Evolutionary conservation across 2,329 filamentous ascomycete genomes (phyloP).

Genomic region (Emergomyces orientalis): DNA sequence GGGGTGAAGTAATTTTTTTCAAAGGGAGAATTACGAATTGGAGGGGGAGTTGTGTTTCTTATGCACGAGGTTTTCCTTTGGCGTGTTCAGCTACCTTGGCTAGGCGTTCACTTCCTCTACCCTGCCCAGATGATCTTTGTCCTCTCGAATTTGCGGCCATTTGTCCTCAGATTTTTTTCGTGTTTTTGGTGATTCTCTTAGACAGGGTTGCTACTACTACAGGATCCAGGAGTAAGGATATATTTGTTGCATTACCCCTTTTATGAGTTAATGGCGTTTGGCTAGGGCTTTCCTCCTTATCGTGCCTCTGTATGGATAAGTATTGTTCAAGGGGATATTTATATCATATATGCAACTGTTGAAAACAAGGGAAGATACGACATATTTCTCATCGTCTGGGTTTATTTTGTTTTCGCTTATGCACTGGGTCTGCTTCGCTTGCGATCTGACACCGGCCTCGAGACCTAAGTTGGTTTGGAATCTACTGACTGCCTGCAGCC

Average conservation of each 20-base stretch:
- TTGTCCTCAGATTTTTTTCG: neutral
- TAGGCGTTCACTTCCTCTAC: neutral
- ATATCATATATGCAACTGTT: neutral
- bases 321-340: neutral
- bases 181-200: neutral
- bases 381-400: neutral
- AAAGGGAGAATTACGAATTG: neutral
- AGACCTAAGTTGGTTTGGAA: no score
- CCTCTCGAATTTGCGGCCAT: neutral
- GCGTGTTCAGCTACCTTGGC: neutral
- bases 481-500: neutral
- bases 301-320: neutral
- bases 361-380: neutral
- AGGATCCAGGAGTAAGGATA: neutral
- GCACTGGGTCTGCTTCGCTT: neutral
- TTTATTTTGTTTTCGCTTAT: neutral
- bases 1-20: slow-evolving; percentile 34
- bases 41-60: neutral
- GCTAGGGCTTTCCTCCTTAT: neutral
- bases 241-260: neutral
- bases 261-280: neutral
- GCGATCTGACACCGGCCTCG: no score
- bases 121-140: neutral
- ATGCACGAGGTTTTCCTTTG: neutral
- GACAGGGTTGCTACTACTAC: neutral